These are phyloP conservation scores for Metschnikowia noctiluminum DNA, from an alignment of 805 yeast species.

Conservation along the genomic window DNA sequence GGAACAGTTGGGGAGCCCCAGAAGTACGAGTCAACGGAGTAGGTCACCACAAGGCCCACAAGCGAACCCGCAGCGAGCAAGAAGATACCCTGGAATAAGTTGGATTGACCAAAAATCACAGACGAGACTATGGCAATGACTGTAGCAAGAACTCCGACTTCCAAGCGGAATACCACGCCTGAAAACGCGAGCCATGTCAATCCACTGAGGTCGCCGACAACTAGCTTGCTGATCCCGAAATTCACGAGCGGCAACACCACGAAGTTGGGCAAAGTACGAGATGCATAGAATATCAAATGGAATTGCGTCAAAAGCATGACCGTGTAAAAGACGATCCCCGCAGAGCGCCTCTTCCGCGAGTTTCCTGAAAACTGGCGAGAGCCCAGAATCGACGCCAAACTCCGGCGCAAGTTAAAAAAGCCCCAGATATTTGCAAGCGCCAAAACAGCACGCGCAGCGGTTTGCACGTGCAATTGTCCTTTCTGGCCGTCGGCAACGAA, in stretches of 20 bases:
- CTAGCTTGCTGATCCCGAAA: conserved; percentile 47
- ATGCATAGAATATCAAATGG: conserved; percentile 74
- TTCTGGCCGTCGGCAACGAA: conserved; percentile 9
- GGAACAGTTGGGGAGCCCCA: conserved; percentile 69
- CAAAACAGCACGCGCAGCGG: conserved; percentile 53
- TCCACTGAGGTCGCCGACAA: conserved; percentile 47
- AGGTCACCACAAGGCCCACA: conserved; percentile 48
- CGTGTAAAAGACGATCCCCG: conserved; percentile 54
- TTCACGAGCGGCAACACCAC: conserved; percentile 73
- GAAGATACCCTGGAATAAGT: conserved; percentile 34
- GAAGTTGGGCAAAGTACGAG: conserved; percentile 86
- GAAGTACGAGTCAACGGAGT: conserved; percentile 65
- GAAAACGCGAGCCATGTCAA: conserved; percentile 56
- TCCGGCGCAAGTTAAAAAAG: conserved; percentile 48
- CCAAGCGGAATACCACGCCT: conserved; percentile 70
- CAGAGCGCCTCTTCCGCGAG: conserved; percentile 6
- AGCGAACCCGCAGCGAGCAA: conserved; percentile 48
- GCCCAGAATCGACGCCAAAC: conserved; percentile 22
- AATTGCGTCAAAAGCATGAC: conserved; percentile 65
- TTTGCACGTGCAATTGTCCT: conserved; percentile 48
- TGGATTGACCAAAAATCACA: conserved; percentile 44
- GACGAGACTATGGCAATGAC: conserved; percentile 48
- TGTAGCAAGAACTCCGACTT: conserved; percentile 53
- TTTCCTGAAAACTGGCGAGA: too few relatives aligned
- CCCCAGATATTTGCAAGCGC: conserved; percentile 60